A percentile compares a stretch with the other conserved stretches of the same genome.
phyloP scores from a whole-genome alignment of 768 basidiomycete genomes.

The Ephemerocybe angulata region DNA sequence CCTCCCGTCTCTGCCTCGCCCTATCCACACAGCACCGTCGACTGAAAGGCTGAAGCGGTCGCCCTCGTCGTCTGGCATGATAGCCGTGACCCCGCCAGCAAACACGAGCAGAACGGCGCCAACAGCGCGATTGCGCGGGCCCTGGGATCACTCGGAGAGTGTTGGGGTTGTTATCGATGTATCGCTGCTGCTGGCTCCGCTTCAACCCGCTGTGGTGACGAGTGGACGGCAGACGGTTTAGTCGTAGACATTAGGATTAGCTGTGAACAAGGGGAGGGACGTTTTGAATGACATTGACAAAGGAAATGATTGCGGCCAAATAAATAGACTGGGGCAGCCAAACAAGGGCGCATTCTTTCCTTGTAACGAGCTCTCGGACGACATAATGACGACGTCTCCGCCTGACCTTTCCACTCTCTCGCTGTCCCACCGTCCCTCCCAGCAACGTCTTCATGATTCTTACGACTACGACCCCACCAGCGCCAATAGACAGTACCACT shows the following conservation, averaged over 20 bases:
- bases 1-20: conserved; percentile 63
- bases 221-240: background rate
- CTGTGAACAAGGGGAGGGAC: background rate
- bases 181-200: conserved; percentile 41
- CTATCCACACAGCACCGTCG: conserved; percentile 31
- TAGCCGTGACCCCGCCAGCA: conserved; percentile 14
- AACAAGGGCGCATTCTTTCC: conserved; percentile 28
- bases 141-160: conserved; percentile 56
- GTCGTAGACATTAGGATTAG: background rate
- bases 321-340: conserved; percentile 22
- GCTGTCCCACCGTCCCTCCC: conserved; percentile 54
- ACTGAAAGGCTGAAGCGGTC: conserved; percentile 3
- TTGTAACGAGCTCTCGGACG: conserved; percentile 24
- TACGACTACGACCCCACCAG: conserved; percentile 75
- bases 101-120: conserved; percentile 9
- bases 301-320: conserved; percentile 10
- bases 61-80: background rate
- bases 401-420: conserved; percentile 79
- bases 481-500: conserved; percentile 65
- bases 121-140: conserved; percentile 37
- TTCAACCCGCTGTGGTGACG: conserved; percentile 38
- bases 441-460: conserved; percentile 82
- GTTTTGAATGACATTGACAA: conserved; percentile 3
- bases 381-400: conserved; percentile 75
- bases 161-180: conserved; percentile 43